These are phyloP conservation scores for Plectranthus barbatus DNA, from an alignment of 257 asterid genomes.

Conservation along the genomic window DNA sequence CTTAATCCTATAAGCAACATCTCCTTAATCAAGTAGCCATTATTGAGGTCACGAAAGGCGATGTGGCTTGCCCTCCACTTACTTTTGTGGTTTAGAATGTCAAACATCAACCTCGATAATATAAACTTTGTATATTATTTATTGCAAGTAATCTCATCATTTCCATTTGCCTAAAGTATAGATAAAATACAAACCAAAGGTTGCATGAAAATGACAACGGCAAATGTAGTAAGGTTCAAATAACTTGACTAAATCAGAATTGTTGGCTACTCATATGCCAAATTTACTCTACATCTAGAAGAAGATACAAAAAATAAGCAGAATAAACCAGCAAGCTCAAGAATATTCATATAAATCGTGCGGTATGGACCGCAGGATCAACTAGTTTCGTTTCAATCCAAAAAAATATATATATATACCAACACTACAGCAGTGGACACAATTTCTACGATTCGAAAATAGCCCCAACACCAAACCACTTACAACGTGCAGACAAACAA, in stretches of 20 bases:
- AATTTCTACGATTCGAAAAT: slow-evolving; percentile 6
- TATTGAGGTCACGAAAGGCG: neutral
- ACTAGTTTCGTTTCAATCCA: neutral
- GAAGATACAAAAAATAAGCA: slow-evolving; percentile 7
- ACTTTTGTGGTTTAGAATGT: neutral
- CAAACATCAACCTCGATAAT: neutral
- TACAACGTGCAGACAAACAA: slow-evolving; percentile 6
- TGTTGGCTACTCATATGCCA: neutral
- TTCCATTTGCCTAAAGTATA: neutral
- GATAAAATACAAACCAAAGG: neutral
- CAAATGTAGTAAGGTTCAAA: slow-evolving; percentile 1
- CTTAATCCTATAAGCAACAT: neutral
- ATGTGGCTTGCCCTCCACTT: slow-evolving; percentile 4
- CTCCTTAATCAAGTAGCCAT: neutral
- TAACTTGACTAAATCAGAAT: slow-evolving; percentile 1
- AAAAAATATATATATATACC: neutral
- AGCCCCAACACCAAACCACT: slow-evolving; percentile 16
- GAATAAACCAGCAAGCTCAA: too few relatives aligned
- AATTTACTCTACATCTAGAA: slow-evolving; percentile 15
- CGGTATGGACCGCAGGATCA: slow-evolving; percentile 5
- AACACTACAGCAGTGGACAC: slow-evolving; percentile 1
- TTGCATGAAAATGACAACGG: slow-evolving; percentile 3
- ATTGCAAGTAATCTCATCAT: neutral
- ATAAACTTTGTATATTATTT: neutral
- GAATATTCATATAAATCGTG: neutral